phyloP scores from a whole-genome alignment of 176 grass and related monocot genomes.

The Aegilops umbellulata region DNA sequence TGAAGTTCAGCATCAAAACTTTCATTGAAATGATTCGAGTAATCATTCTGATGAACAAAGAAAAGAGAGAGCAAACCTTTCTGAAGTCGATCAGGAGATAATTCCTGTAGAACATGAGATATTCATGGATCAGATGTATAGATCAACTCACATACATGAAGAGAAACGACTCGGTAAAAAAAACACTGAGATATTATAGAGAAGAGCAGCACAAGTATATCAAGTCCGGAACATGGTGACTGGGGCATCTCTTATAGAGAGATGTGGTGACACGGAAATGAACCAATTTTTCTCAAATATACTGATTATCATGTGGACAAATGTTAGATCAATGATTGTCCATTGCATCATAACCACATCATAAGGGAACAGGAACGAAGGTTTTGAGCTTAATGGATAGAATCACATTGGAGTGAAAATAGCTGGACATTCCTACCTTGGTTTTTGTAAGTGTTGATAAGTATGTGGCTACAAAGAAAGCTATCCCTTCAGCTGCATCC shows the following conservation, averaged over 20 bases:
- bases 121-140: constrained; percentile 27
- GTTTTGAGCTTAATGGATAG: neutral
- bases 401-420: neutral
- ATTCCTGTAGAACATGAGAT: constrained; percentile 58
- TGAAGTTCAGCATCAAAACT: constrained; percentile 17
- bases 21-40: neutral
- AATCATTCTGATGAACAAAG: neutral
- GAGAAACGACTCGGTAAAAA: neutral
- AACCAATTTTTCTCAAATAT: neutral
- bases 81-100: constrained; percentile 76
- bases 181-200: neutral
- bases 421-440: constrained; percentile 47
- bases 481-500: constrained; percentile 76
- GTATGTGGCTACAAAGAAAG: constrained; percentile 86
- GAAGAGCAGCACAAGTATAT: neutral
- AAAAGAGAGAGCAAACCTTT: constrained; percentile 41
- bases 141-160: neutral
- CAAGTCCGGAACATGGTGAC: neutral
- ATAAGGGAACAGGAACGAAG: neutral
- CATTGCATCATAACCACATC: neutral
- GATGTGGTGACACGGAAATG: neutral
- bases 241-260: neutral
- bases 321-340: neutral
- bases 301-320: neutral
- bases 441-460: constrained; percentile 65